A percentile compares a stretch with the other conserved stretches of the same genome.
Evolutionary conservation across 2,329 filamentous ascomycete species (phyloP).

Genomic region (Talaromyces piceae): DNA sequence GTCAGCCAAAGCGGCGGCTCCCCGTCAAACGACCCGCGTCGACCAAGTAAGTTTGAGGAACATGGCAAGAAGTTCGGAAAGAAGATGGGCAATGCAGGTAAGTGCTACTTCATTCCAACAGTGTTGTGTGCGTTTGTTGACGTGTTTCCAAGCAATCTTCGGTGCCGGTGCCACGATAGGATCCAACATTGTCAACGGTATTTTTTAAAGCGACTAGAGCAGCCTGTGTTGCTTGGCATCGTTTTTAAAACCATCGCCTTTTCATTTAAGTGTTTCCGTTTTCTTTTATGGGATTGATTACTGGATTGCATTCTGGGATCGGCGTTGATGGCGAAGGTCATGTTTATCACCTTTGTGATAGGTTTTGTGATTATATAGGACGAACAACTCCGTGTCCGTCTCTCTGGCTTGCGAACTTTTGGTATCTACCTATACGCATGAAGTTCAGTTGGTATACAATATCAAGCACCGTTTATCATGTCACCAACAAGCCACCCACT

Average conservation of each 20-base stretch:
- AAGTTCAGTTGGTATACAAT: not conserved
- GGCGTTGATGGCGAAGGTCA: slow-evolving; percentile 26
- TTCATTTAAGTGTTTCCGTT: not conserved
- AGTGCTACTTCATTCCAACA: slow-evolving; percentile 14
- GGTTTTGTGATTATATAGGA: not conserved
- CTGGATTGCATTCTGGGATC: slow-evolving; percentile 18
- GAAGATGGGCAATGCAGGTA: slow-evolving; percentile 70
- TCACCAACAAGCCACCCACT: not conserved
- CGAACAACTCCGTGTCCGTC: not conserved
- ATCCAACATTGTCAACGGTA: slow-evolving; percentile 81
- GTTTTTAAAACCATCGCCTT: slow-evolving; percentile 6
- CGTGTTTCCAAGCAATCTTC: slow-evolving; percentile 60
- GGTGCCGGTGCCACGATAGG: slow-evolving; percentile 89
- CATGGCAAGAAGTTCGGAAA: slow-evolving; percentile 93
- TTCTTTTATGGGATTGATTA: slow-evolving; percentile 1
- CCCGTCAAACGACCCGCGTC: slow-evolving; percentile 33
- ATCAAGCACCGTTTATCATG: not conserved
- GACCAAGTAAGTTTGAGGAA: slow-evolving; percentile 58
- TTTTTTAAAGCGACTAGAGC: slow-evolving; percentile 54
- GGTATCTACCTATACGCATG: not conserved
- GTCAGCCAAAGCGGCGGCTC: slow-evolving; percentile 52
- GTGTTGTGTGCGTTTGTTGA: not conserved
- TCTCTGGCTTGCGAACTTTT: not conserved
- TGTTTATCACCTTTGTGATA: slow-evolving; percentile 1
- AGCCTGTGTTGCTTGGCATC: not conserved